Evolutionary conservation across 805 yeast genomes (phyloP).

Genomic region (Saturnispora saitoi): DNA sequence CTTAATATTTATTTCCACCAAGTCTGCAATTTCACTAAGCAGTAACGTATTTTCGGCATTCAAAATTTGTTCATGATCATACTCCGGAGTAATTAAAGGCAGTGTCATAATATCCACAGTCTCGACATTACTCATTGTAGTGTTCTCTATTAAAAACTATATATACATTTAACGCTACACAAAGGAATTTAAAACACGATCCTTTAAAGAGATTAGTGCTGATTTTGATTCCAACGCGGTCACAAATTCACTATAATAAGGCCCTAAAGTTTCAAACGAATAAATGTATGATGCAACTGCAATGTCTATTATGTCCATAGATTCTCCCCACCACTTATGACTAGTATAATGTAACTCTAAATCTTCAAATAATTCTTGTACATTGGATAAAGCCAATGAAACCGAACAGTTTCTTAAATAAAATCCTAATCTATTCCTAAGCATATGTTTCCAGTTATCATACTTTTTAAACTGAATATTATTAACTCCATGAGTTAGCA

Average conservation of each 20-base stretch:
- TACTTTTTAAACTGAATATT: neutral
- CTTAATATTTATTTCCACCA: neutral
- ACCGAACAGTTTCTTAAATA: neutral
- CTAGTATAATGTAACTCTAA: neutral
- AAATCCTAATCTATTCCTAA: neutral
- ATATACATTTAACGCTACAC: neutral
- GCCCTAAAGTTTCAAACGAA: neutral
- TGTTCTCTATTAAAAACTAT: neutral
- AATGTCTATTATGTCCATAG: neutral
- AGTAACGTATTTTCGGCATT: neutral
- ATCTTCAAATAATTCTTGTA: neutral
- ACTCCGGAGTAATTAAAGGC: neutral
- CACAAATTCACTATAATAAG: neutral
- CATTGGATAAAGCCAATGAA: neutral
- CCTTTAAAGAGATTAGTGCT: neutral
- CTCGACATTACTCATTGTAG: neutral
- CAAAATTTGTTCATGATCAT: conserved; percentile 1
- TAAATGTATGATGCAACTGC: conserved; percentile 1
- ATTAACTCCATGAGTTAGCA: neutral
- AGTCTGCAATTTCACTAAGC: neutral
- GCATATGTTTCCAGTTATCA: conserved; percentile 4
- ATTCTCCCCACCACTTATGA: conserved; percentile 1
- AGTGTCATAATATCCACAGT: conserved; percentile 1
- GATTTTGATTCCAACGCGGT: conserved; percentile 1
- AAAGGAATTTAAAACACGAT: conserved; percentile 3